These are phyloP conservation scores for Coniochaeta pulveracea DNA, from an alignment of 2,329 filamentous ascomycete genomes.

Conservation along the genomic window DNA sequence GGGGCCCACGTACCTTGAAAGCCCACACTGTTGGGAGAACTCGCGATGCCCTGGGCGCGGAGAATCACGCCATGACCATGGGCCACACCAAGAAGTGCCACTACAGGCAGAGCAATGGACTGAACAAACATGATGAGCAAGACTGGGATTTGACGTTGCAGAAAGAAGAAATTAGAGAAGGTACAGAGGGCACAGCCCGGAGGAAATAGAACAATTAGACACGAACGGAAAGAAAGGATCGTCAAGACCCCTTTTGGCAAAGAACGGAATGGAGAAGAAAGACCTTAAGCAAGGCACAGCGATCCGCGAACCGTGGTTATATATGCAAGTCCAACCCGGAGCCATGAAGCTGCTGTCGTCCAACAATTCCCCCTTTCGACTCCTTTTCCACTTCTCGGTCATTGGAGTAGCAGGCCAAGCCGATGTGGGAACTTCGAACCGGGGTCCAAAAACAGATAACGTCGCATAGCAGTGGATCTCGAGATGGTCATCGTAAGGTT, in stretches of 20 bases:
- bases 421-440: too few relatives aligned
- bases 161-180: neutral
- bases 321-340: too few relatives aligned
- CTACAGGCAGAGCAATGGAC: slow-evolving; percentile 15
- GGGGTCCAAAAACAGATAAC: neutral
- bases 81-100: slow-evolving; percentile 22
- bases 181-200: neutral
- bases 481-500: neutral
- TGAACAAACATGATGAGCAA: neutral
- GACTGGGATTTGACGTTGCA: neutral
- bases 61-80: slow-evolving; percentile 35
- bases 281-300: neutral
- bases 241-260: neutral
- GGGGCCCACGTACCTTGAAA: slow-evolving; percentile 28
- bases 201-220: neutral
- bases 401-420: too few relatives aligned
- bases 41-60: slow-evolving; percentile 30
- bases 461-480: neutral
- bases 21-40: slow-evolving; percentile 35
- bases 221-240: neutral
- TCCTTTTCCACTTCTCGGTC: too few relatives aligned
- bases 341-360: too few relatives aligned
- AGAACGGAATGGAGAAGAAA: neutral
- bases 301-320: neutral
- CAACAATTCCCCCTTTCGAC: too few relatives aligned